phyloP scores from a whole-genome alignment of 805 yeast genomes.

The Clavispora asparagi region DNA sequence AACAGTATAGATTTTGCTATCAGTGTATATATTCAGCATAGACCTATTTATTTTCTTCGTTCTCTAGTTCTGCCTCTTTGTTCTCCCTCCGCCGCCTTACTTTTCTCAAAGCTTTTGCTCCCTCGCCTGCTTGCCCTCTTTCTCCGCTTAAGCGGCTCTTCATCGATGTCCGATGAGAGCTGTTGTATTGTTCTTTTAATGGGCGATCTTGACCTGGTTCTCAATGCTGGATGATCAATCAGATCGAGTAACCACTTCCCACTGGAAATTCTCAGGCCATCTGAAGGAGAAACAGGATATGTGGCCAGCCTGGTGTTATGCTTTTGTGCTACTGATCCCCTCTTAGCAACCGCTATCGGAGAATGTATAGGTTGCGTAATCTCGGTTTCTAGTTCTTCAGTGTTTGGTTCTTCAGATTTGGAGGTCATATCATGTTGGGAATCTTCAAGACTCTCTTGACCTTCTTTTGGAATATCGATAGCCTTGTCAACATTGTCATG shows the following conservation, averaged over 20 bases:
- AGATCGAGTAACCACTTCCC: constrained; percentile 6
- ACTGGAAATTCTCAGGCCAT: neutral
- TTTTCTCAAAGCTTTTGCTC: constrained; percentile 1
- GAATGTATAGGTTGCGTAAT: neutral
- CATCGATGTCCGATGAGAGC: constrained; percentile 13
- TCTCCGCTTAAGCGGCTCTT: constrained; percentile 8
- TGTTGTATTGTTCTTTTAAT: constrained; percentile 15
- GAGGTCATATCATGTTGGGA: neutral
- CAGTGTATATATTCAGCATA: constrained; percentile 9
- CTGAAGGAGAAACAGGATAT: neutral
- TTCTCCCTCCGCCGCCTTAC: neutral
- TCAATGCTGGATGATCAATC: constrained; percentile 14
- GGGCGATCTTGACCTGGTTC: constrained; percentile 15
- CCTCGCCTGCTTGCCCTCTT: neutral
- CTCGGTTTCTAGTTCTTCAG: neutral
- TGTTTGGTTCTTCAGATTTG: neutral
- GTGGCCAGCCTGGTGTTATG: neutral
- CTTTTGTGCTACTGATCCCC: neutral
- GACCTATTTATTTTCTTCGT: constrained; percentile 1
- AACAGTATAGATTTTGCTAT: neutral
- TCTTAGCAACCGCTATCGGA: neutral
- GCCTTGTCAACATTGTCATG: neutral
- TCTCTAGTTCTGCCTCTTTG: neutral
- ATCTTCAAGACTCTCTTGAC: neutral
- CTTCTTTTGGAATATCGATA: neutral